Evolutionary conservation across 768 basidiomycete genomes (phyloP), one percentile per base, ranked within the genome.

Genomic region (Amanita exitialis): DNA sequence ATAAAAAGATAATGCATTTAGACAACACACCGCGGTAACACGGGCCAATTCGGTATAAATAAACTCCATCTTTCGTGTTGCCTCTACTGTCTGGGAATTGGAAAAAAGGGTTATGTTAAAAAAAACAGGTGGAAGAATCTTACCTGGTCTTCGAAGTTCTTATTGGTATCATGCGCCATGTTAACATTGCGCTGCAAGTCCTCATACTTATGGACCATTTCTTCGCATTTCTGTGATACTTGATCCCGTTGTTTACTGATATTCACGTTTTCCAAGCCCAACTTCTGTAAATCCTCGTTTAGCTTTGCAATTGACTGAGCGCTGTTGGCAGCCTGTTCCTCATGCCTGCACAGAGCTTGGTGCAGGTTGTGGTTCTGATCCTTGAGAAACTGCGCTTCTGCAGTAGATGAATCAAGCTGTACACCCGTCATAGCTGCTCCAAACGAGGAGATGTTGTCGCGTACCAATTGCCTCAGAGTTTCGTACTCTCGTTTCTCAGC

Each of bases 281-380:
- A 16, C 23, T 16, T 27, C 34, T 51, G 42, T 9, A 44, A 8
- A 18, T 35, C 39, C 6, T 42, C 15, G 10, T 12, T 34, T 9
- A 42, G 49, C 20, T 41, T 38, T 34, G 49, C 18, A 38, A 39
- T 50, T 18, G 49, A 50, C 30, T 50, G 49, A 23, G 38, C 10
- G 4, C 38, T 38, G 20, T 18, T 34, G 30, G 43, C 16, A 32
- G 50, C 30, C 23, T 44, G 50, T 15, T 36, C 42, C 20, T 51
- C 42, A 27, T 51, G 41, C 2, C 13, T 34, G 10, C 15, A 16
- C 30, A 44, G 34, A 27, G 42, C 42, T 20, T n/a, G 30, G 25
- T 41, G 50, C 9, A 51, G 23, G n/a, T 34, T 27, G 8, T 51
- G 12, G 15, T 51, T 51, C 16, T 51, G 42, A 21, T 36, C 35